phyloP scores from a whole-genome alignment of 192 early-diverging fungal genomes.

The Lunasporangiospora selenospora region DNA sequence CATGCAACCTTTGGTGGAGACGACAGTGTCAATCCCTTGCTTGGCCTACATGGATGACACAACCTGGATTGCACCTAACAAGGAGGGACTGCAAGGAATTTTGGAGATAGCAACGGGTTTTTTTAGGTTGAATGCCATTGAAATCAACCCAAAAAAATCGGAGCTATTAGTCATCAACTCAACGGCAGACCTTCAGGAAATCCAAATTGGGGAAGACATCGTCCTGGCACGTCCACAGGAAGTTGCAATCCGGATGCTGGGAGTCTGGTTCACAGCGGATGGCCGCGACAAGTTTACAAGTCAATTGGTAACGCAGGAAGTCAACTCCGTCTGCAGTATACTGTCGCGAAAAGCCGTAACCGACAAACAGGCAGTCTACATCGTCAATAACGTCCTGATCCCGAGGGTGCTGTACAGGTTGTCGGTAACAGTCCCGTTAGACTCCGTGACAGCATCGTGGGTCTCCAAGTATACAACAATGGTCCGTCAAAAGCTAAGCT shows the following conservation, averaged over 20 bases:
- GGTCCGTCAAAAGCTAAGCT: not conserved
- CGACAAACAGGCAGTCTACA: slow-evolving; percentile 21
- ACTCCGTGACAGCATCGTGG: no score
- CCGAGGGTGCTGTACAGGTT: slow-evolving; percentile 20
- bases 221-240: not conserved
- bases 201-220: not conserved
- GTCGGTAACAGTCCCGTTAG: not conserved
- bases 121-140: slow-evolving; percentile 10
- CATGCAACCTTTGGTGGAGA: not conserved
- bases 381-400: slow-evolving; percentile 31
- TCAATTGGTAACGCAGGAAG: not conserved
- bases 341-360: slow-evolving; percentile 4
- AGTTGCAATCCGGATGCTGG: not conserved
- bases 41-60: slow-evolving; percentile 17
- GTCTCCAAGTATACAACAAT: slow-evolving; percentile 1
- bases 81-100: not conserved
- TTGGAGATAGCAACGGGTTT: not conserved
- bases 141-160: slow-evolving; percentile 30
- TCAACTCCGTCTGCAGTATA: not conserved
- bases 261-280: slow-evolving; percentile 12
- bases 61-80: not conserved
- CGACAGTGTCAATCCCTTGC: not conserved
- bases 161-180: slow-evolving; percentile 18
- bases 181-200: not conserved
- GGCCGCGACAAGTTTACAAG: not conserved